Conservation (phyloP, 2,329 filamentous ascomycete genomes). For the Fusarium compactum region DNA sequence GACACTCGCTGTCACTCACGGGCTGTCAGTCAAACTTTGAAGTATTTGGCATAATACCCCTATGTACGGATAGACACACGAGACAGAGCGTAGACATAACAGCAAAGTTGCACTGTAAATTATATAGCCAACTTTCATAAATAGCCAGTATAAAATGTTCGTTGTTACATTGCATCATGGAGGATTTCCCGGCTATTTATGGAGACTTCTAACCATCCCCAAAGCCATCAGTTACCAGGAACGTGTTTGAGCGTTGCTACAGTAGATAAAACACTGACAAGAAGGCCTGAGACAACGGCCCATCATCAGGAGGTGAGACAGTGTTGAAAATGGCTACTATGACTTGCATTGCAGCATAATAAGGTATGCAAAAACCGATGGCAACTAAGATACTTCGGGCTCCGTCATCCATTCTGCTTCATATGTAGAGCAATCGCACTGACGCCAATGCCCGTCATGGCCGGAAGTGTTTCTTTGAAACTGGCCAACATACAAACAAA, state of each 20-base stretch:
- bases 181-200: slow-evolving; percentile 29
- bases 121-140: not conserved
- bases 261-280: not conserved
- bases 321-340: not conserved
- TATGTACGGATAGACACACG: no score
- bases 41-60: not conserved
- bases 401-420: slow-evolving; percentile 3
- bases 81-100: not conserved
- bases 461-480: not conserved
- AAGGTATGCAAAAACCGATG: not conserved
- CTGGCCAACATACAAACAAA: not conserved
- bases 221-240: slow-evolving; percentile 2
- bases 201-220: slow-evolving; percentile 9
- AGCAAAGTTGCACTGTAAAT: not conserved
- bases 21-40: slow-evolving; percentile 1
- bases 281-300: not conserved
- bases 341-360: not conserved
- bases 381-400: not conserved
- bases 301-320: not conserved
- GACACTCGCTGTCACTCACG: slow-evolving; percentile 5
- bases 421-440: not conserved
- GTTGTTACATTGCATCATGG: not conserved
- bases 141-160: not conserved
- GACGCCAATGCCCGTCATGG: not conserved
- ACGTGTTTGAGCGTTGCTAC: slow-evolving; percentile 17